Base-by-base conservation (phyloP, 1,284 basidiomycete species). In the Trametes versicolor region DNA sequence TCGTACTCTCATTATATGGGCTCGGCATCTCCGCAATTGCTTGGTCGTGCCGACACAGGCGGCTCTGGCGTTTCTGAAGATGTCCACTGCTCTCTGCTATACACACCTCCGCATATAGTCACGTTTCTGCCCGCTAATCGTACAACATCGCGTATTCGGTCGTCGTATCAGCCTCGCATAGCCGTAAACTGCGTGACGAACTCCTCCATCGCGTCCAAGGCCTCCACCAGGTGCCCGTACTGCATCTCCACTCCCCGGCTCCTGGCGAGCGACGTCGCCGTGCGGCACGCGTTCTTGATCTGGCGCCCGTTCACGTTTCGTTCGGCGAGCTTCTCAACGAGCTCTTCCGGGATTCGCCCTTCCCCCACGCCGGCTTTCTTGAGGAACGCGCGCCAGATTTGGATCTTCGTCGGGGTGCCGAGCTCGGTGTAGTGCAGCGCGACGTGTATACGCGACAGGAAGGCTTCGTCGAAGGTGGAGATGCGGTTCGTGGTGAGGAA, bases 401-500 rank as follows among this genome's bases (percentile, higher is more conserved):
- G 81, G 25, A 75, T 73, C 68, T 83, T 83, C 9, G 85, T 86
- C 23, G 77, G 73, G 34, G 78, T 73, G 57, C 80, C 75, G 53
- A 89, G 83, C 61, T 86, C 82, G 54, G 76, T 76, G 79, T 87
- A 88, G 77, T 87, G 85, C 2, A 88, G 79, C 4, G 87, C 85
- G 63, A 89, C 84, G 72, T 87, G 86, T 68, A 88, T 87, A 60
- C 87, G 85, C 23, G 86, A 88, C 51, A 87, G 81, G 82, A 89
- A 89, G 9, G 87, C 88, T 69, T 87, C 85, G 72, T 89, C 87
- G 73, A 89, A 88, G 2, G 84, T 81, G 65, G 83, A 83, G 53
- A 89, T 84, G 41, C 87, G 82, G 71, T 89, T 89, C 12, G 87
- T 89, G 25, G 88, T 89, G 50, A 90, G 78, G 80, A 90, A 88